Conservation (phyloP, 2,329 filamentous ascomycete genomes). For the Verticillium isaacii region DNA sequence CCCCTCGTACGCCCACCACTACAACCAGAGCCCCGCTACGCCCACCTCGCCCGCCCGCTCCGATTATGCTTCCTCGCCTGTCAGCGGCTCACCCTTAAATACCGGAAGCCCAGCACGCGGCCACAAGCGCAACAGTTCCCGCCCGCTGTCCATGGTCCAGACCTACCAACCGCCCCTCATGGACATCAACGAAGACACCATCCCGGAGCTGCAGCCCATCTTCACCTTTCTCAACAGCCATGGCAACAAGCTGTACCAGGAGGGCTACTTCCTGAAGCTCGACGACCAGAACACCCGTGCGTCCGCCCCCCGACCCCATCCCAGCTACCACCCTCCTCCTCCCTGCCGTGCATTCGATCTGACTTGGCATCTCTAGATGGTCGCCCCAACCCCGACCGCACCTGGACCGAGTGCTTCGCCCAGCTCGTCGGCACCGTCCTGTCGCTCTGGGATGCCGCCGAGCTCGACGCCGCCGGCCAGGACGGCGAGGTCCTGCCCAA, state of each 20-base stretch:
- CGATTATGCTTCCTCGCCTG: slow-evolving; percentile 35
- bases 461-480: slow-evolving; percentile 81
- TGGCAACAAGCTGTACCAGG: slow-evolving; percentile 93
- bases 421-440: slow-evolving; percentile 93
- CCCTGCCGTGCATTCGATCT: neutral
- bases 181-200: slow-evolving; percentile 78
- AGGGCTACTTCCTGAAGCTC: slow-evolving; percentile 95
- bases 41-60: slow-evolving; percentile 17
- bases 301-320: slow-evolving; percentile 28
- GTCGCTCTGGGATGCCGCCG: slow-evolving; percentile 91
- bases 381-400: slow-evolving; percentile 76
- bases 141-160: slow-evolving; percentile 82
- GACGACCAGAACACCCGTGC: slow-evolving; percentile 89
- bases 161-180: slow-evolving; percentile 81
- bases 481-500: slow-evolving; percentile 82
- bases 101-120: slow-evolving; percentile 35
- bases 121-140: slow-evolving; percentile 48
- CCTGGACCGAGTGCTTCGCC: slow-evolving; percentile 95
- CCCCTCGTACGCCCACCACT: slow-evolving; percentile 29
- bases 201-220: slow-evolving; percentile 89
- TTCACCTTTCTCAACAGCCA: slow-evolving; percentile 94
- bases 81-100: slow-evolving; percentile 36
- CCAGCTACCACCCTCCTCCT: neutral
- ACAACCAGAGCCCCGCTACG: slow-evolving; percentile 31
- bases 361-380: slow-evolving; percentile 56